Evolutionary conservation across 495 filamentous ascomycete genomes (phyloP).

Genomic region (Penicillium macrosclerotiorum): DNA sequence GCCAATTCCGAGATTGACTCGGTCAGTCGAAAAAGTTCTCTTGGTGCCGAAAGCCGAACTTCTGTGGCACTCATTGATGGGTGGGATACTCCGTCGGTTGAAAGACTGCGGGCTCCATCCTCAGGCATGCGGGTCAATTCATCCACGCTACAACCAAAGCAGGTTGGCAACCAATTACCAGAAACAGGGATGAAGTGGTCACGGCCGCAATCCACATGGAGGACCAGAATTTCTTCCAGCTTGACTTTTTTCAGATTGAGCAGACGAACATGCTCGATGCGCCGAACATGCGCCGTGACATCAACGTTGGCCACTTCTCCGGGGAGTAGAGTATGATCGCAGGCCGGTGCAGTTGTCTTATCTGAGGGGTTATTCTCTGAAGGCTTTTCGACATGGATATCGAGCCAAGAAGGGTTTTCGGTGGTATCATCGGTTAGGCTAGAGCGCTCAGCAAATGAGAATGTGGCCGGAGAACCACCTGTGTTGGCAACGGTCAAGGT

Average conservation of each 20-base stretch:
- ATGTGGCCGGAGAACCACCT: slow-evolving; percentile 69
- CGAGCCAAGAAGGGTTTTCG: slow-evolving; percentile 61
- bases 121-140: slow-evolving; percentile 84
- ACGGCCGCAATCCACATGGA: slow-evolving; percentile 80
- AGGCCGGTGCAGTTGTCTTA: slow-evolving; percentile 27
- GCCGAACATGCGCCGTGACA: slow-evolving; percentile 61
- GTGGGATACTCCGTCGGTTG: slow-evolving; percentile 20
- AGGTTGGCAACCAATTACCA: slow-evolving; percentile 76
- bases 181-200: slow-evolving; percentile 88
- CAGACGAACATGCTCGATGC: slow-evolving; percentile 58
- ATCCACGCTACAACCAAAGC: slow-evolving; percentile 77
- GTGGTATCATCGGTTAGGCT: slow-evolving; percentile 42
- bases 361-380: slow-evolving; percentile 30
- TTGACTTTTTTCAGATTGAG: slow-evolving; percentile 66
- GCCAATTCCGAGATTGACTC: slow-evolving; percentile 74
- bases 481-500: slow-evolving; percentile 88
- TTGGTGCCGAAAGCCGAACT: slow-evolving; percentile 69
- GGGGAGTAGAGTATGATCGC: slow-evolving; percentile 65
- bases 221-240: slow-evolving; percentile 83
- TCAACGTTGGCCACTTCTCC: slow-evolving; percentile 76
- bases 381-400: slow-evolving; percentile 56
- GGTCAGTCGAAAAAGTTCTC: slow-evolving; percentile 84
- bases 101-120: slow-evolving; percentile 59
- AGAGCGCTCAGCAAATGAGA: slow-evolving; percentile 71
- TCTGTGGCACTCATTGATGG: slow-evolving; percentile 38